Evolutionary conservation across 441 rosid species (phyloP).

Genomic region (Rhodomyrtus psidioides): DNA sequence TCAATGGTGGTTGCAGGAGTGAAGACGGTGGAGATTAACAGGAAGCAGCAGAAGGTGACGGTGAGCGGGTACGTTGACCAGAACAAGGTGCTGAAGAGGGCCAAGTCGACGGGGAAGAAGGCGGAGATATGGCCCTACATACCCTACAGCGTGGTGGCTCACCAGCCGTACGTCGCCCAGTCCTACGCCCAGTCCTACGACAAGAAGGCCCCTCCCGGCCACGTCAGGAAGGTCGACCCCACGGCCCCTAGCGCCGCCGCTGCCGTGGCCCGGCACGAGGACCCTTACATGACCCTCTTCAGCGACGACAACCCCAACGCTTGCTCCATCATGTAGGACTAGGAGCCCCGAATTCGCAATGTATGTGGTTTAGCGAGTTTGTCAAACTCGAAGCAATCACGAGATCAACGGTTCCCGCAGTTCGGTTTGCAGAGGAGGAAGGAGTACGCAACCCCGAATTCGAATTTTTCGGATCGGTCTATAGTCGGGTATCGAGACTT

Average conservation of each 20-base stretch:
- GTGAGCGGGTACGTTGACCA: constrained; percentile 76
- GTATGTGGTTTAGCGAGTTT: no score
- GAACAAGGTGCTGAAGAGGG: constrained; percentile 73
- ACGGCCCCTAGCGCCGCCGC: constrained; percentile 23
- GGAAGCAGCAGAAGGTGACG: constrained; percentile 85
- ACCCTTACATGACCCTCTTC: constrained; percentile 61
- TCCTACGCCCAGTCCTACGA: constrained; percentile 74
- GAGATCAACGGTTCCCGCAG: neutral
- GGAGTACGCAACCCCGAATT: neutral
- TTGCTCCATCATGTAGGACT: constrained; percentile 64
- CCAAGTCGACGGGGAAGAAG: constrained; percentile 79
- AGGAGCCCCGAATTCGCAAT: no score
- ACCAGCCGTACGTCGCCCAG: constrained; percentile 48
- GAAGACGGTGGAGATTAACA: constrained; percentile 69
- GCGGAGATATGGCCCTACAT: constrained; percentile 96
- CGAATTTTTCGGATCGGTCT: neutral
- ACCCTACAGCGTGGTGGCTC: constrained; percentile 82
- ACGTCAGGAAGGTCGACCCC: constrained; percentile 61
- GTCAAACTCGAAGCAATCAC: neutral
- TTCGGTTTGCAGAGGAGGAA: neutral
- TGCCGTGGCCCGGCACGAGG: constrained; percentile 38
- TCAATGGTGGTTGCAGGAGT: constrained; percentile 41
- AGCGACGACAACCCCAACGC: constrained; percentile 97
- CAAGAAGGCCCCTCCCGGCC: constrained; percentile 92
- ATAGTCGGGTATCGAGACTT: neutral